Evolutionary conservation across 2,329 filamentous ascomycete genomes (phyloP), one percentile per base, ranked within the genome.

Genomic region (Fusarium zealandicum): DNA sequence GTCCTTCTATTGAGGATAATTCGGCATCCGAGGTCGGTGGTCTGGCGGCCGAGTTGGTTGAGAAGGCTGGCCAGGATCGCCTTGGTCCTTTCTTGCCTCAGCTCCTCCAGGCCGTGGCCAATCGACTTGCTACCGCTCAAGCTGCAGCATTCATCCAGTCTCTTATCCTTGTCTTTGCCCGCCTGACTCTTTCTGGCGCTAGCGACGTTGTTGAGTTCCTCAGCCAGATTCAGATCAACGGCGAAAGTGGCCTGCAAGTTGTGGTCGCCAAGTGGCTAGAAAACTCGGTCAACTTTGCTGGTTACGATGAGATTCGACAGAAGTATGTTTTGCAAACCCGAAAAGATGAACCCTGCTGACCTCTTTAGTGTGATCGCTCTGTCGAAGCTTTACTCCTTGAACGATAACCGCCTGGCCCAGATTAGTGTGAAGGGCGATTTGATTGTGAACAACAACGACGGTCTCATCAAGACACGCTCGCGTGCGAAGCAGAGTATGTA

Each of bases 241-340:
- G 87, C 14, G 82, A 90, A 69, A 96, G 83, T 68, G 95, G 93
- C n/a, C 78, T 99, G 7, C 86, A 93, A 60, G 87, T 97, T 18
- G 95, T 99, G 4, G 78, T 98, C 63, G 83, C 87, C 75, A 97
- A 98, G 76, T 99, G 95, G 95, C 80, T 99, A 1, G 95, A 98
- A 77, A 96, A 98, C 74, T 96, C 92, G 4, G 85, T 96, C 73
- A 96, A 90, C 73, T 99, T 99, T 75, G 92, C 92, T n/a, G 95
- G 95, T 11, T 99, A 97, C 67, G 93, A 98, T 67, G 93, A 97
- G 73, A 98, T 98, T 66, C 86, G 93, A 65, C 92, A 97, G 74
- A 99, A 98, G 90, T 93, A 79, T 74, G 87, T 79, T 13, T 3
- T 17, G 7, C 2, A 22, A 17, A 14, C 25, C 14, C 5, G 10